Conservation (phyloP, 2,329 filamentous ascomycete species). For the Pseudogymnoascus sp. region DNA sequence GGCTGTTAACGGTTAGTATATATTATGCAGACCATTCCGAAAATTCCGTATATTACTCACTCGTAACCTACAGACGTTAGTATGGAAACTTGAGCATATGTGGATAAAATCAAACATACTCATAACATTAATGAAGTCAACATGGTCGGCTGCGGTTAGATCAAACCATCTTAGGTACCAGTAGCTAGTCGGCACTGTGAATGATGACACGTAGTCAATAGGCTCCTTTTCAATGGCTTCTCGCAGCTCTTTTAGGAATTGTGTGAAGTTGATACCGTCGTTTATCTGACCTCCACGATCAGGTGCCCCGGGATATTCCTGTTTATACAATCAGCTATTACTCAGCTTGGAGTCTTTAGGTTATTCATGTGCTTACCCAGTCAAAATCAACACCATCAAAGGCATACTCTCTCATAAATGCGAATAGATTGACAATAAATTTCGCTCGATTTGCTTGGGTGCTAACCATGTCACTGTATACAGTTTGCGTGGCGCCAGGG, state of each 20-base stretch:
- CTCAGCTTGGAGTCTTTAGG: background rate
- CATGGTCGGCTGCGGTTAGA: background rate
- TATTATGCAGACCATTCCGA: background rate
- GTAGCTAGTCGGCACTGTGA: background rate
- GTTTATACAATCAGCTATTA: background rate
- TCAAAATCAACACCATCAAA: constrained; percentile 38
- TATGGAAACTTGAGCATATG: background rate
- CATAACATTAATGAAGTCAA: constrained; percentile 5
- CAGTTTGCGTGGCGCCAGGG: background rate
- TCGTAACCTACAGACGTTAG: background rate
- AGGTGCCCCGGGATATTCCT: constrained; percentile 7
- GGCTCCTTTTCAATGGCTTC: background rate
- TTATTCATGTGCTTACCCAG: constrained; percentile 23
- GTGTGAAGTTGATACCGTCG: background rate
- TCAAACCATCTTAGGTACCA: constrained; percentile 8
- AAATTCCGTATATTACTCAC: background rate
- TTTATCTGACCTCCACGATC: constrained; percentile 3
- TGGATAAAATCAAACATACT: background rate
- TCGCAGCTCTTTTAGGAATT: background rate
- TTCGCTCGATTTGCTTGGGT: constrained; percentile 20
- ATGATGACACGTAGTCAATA: background rate
- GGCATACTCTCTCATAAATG: constrained; percentile 33
- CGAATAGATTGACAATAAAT: constrained; percentile 30
- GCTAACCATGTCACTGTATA: constrained; percentile 28
- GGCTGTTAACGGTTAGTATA: background rate